Conservation (phyloP, 352 stramenopile genomes). For the Phytophthora kernoviae region DNA sequence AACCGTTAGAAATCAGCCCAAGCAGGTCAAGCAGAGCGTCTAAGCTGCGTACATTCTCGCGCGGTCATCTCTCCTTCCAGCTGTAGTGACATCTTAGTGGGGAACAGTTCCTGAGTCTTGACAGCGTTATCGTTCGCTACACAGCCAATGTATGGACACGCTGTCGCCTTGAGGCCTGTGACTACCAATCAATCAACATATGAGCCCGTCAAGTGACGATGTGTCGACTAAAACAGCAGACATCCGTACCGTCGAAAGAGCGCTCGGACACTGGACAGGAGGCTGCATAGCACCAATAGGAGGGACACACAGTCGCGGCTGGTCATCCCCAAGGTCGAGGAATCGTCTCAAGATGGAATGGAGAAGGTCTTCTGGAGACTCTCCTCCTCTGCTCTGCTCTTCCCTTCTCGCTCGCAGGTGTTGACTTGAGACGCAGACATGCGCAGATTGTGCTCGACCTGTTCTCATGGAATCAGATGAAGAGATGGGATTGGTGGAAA, state of each 20-base stretch:
- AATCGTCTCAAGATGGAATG: slow-evolving; percentile 5
- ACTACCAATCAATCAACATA: slow-evolving; percentile 1
- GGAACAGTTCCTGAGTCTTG: slow-evolving; percentile 20
- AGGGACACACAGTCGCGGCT: slow-evolving; percentile 5
- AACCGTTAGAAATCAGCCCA: slow-evolving; percentile 5
- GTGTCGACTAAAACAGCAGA: neutral
- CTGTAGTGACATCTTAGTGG: slow-evolving; percentile 30
- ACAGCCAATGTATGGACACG: slow-evolving; percentile 19
- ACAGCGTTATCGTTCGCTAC: neutral
- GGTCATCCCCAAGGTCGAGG: slow-evolving; percentile 7
- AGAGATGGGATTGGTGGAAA: neutral
- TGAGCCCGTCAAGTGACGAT: slow-evolving; percentile 8
- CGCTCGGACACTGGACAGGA: slow-evolving; percentile 14
- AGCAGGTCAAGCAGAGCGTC: neutral
- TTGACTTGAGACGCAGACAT: slow-evolving; percentile 16
- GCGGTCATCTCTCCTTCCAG: slow-evolving; percentile 27
- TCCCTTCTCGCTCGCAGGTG: slow-evolving; percentile 10
- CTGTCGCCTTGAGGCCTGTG: slow-evolving; percentile 12
- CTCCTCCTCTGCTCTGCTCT: neutral
- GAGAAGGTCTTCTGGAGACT: neutral
- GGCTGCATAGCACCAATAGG: slow-evolving; percentile 17
- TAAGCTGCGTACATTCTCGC: slow-evolving; percentile 29
- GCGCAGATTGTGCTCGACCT: slow-evolving; percentile 2
- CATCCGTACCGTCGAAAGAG: slow-evolving; percentile 22
- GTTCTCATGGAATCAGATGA: neutral